These are phyloP conservation scores for Neofusicoccum sp. DNA, from an alignment of 2,329 filamentous ascomycete genomes.

Conservation along the genomic window DNA sequence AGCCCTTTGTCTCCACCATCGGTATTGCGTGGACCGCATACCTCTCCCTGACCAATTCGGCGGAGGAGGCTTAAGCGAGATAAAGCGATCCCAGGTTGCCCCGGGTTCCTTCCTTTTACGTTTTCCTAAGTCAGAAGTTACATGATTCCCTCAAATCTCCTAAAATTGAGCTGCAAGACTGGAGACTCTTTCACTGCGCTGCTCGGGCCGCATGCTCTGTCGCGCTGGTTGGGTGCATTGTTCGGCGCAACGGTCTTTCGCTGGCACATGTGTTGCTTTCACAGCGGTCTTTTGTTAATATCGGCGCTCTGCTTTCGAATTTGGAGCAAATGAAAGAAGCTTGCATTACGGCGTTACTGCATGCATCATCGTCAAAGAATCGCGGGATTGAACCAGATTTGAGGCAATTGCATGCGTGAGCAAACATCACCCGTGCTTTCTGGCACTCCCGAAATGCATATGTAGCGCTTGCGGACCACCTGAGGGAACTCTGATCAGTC, in stretches of 20 bases:
- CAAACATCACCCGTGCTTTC: too few species aligned
- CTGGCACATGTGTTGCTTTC: neutral
- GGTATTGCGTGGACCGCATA: conserved; percentile 99
- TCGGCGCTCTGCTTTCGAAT: conserved; percentile 1
- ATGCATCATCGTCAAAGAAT: neutral
- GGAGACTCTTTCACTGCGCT: neutral
- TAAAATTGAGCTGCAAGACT: neutral
- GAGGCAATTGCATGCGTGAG: too few species aligned
- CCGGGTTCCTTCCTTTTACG: neutral
- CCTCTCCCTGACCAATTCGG: conserved; percentile 85
- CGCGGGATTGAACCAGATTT: too few species aligned
- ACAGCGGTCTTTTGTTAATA: neutral
- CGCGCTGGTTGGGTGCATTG: conserved; percentile 9
- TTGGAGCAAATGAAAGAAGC: neutral
- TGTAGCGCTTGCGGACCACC: neutral
- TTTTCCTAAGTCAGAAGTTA: neutral
- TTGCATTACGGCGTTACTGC: neutral
- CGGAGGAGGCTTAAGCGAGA: conserved; percentile 61
- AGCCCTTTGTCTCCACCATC: conserved; percentile 95
- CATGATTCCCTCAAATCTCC: neutral
- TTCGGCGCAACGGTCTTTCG: conserved; percentile 12
- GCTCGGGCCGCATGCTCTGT: neutral
- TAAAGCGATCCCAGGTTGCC: conserved; percentile 2
- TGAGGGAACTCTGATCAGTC: neutral
- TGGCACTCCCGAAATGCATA: neutral